Percentiles rank a stretch among this genome's conserved stretches.
These are phyloP conservation scores for Ophidiomyces ophidiicola DNA, from an alignment of 2,329 filamentous ascomycete genomes.

Conservation along the genomic window DNA sequence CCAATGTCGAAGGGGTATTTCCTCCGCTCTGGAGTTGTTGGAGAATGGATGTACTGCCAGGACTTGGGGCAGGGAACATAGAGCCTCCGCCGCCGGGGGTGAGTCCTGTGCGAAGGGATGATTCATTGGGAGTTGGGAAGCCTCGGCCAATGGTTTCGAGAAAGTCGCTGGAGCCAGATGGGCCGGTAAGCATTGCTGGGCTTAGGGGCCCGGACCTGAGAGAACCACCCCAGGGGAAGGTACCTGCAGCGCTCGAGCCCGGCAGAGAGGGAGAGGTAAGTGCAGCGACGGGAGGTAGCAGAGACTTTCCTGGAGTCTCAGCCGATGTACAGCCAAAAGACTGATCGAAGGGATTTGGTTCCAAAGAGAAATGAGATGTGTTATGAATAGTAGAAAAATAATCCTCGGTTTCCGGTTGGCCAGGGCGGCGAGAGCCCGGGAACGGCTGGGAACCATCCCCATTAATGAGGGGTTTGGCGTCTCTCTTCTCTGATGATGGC, in stretches of 20 bases:
- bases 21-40: conserved; percentile 66
- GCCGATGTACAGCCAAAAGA: conserved; percentile 61
- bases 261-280: conserved; percentile 82
- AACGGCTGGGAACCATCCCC: conserved; percentile 53
- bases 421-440: conserved; percentile 55
- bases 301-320: conserved; percentile 69
- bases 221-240: conserved; percentile 72
- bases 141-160: conserved; percentile 75
- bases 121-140: conserved; percentile 94
- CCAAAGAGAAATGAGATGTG: conserved; percentile 43
- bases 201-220: conserved; percentile 85
- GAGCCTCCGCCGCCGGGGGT: conserved; percentile 91
- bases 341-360: conserved; percentile 95
- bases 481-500: conserved; percentile 16
- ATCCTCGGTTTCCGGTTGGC: conserved; percentile 32
- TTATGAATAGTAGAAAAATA: conserved; percentile 54
- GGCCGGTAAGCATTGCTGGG: conserved; percentile 92
- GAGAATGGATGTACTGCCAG: conserved; percentile 63
- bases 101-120: conserved; percentile 75
- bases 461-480: conserved; percentile 40
- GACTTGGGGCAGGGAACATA: conserved; percentile 90
- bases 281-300: conserved; percentile 78
- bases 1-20: conserved; percentile 77
- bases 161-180: conserved; percentile 61
- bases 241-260: conserved; percentile 56